phyloP scores from a whole-genome alignment of 495 filamentous ascomycete genomes.

The Aspergillus ellipticus region DNA sequence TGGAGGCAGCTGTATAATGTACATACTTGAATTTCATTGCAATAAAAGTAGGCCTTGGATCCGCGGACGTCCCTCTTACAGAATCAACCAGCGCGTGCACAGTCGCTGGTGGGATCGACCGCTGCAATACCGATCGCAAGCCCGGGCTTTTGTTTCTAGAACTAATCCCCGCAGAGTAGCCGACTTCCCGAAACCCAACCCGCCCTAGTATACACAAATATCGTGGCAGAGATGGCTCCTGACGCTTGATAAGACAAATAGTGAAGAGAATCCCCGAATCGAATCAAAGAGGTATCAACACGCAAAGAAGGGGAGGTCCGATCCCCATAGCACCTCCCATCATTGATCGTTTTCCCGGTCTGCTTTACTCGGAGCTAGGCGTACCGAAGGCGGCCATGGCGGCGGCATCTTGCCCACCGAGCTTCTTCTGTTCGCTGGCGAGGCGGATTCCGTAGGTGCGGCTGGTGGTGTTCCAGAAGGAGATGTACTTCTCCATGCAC shows the following conservation, averaged over 20 bases:
- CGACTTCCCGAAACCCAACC: not conserved
- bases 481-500: slow-evolving; percentile 99
- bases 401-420: slow-evolving; percentile 17
- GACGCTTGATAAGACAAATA: not conserved
- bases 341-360: too few relatives aligned
- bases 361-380: too few relatives aligned
- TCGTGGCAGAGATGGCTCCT: not conserved
- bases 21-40: slow-evolving; percentile 18
- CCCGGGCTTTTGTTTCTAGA: not conserved
- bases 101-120: not conserved
- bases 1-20: slow-evolving; percentile 25
- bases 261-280: not conserved
- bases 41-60: slow-evolving; percentile 19
- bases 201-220: not conserved
- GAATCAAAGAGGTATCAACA: slow-evolving; percentile 1
- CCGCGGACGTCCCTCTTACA: not conserved
- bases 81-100: not conserved
- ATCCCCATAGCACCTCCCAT: too few relatives aligned
- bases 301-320: too few relatives aligned
- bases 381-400: too few relatives aligned
- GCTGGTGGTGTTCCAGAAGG: slow-evolving; percentile 83
- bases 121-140: not conserved
- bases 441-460: slow-evolving; percentile 69
- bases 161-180: not conserved
- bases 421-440: slow-evolving; percentile 54